A percentile compares a stretch with the other conserved stretches of the same genome.
These are phyloP conservation scores for Macadamia tetraphylla DNA, from an alignment of 164 flowering plant genomes.

Conservation along the genomic window DNA sequence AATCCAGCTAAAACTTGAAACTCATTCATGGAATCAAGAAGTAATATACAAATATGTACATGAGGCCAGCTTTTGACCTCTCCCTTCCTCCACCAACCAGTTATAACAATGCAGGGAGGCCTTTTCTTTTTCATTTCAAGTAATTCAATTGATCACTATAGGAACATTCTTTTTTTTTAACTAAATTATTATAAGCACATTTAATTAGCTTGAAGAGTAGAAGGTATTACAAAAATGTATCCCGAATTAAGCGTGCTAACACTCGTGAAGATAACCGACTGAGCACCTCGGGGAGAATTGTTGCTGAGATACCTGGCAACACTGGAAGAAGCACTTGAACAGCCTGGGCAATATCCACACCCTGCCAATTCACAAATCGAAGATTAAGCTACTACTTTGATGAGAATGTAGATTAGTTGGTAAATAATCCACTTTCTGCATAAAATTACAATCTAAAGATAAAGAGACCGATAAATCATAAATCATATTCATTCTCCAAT, in stretches of 20 bases:
- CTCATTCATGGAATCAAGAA: too few relatives aligned
- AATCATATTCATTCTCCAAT: too few relatives aligned
- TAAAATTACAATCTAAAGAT: background rate
- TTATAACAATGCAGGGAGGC: too few relatives aligned
- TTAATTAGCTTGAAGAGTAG: too few relatives aligned
- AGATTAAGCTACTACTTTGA: background rate
- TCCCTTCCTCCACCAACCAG: too few relatives aligned
- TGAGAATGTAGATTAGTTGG: background rate
- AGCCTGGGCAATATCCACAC: slow-evolving; percentile 34
- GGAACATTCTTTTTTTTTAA: too few relatives aligned
- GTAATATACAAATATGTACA: too few relatives aligned
- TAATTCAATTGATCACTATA: too few relatives aligned
- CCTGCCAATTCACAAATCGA: slow-evolving; percentile 33
- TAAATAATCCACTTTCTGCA: background rate
- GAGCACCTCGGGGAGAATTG: slow-evolving; percentile 69
- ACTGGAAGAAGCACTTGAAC: slow-evolving; percentile 75
- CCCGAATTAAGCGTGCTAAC: slow-evolving; percentile 70
- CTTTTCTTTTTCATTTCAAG: too few relatives aligned
- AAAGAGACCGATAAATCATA: background rate
- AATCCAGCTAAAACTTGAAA: too few relatives aligned
- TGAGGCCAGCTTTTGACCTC: too few relatives aligned
- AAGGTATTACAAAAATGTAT: slow-evolving; percentile 43
- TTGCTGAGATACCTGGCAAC: slow-evolving; percentile 73
- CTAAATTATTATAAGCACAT: too few relatives aligned
- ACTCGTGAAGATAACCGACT: slow-evolving; percentile 70